Conservation (phyloP, 1,284 basidiomycete species). For the Austroboletus novae-zelandiae region DNA sequence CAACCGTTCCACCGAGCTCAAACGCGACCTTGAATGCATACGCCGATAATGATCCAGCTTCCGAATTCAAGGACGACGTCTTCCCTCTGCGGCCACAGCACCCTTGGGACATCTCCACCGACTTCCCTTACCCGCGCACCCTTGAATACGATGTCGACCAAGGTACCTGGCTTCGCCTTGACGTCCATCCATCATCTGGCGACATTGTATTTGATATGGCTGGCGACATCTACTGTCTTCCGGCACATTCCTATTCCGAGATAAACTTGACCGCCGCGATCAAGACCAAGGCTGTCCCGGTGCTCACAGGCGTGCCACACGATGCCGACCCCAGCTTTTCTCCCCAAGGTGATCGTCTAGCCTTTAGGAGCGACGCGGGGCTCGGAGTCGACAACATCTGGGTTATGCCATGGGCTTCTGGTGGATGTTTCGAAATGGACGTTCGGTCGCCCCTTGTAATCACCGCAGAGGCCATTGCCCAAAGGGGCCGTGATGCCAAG, state of each 20-base stretch:
- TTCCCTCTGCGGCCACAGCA: slow-evolving; percentile 64
- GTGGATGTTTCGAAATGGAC: slow-evolving; percentile 58
- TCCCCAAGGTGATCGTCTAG: slow-evolving; percentile 56
- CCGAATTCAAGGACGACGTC: slow-evolving; percentile 55
- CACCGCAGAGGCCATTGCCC: slow-evolving; percentile 20
- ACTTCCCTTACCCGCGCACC: slow-evolving; percentile 62
- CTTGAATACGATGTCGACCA: slow-evolving; percentile 68
- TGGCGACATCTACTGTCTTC: slow-evolving; percentile 70
- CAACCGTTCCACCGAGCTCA: not conserved
- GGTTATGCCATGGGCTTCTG: slow-evolving; percentile 54
- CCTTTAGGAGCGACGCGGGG: slow-evolving; percentile 68
- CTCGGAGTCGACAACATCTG: slow-evolving; percentile 73
- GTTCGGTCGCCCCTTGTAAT: slow-evolving; percentile 36
- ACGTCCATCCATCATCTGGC: slow-evolving; percentile 63
- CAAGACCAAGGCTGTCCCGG: slow-evolving; percentile 27
- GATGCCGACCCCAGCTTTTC: slow-evolving; percentile 74
- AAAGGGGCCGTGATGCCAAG: slow-evolving; percentile 45
- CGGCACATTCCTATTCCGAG: slow-evolving; percentile 39
- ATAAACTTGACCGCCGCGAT: slow-evolving; percentile 13
- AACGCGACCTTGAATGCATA: slow-evolving; percentile 4
- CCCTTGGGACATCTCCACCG: slow-evolving; percentile 76
- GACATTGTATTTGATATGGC: slow-evolving; percentile 75
- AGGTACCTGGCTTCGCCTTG: slow-evolving; percentile 71
- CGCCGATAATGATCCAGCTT: slow-evolving; percentile 35
- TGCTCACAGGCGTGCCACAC: slow-evolving; percentile 53